phyloP scores from a whole-genome alignment of 768 basidiomycete species.

The Trametes cingulata region DNA sequence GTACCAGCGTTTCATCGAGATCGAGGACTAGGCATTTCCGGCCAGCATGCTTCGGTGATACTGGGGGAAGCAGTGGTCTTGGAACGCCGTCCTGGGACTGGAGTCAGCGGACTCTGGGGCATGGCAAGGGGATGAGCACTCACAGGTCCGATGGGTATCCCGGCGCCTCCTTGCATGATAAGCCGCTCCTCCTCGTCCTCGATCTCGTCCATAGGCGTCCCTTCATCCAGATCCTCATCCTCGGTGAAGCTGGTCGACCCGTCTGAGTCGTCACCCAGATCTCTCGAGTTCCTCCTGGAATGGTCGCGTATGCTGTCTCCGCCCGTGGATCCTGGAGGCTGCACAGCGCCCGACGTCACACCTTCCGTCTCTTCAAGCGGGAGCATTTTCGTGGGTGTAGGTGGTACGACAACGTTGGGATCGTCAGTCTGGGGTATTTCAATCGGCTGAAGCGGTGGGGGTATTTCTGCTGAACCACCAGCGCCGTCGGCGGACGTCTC shows the following conservation, averaged over 20 bases:
- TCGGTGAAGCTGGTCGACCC: slow-evolving; percentile 58
- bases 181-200: slow-evolving; percentile 92
- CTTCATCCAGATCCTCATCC: slow-evolving; percentile 63
- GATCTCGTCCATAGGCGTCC: slow-evolving; percentile 51
- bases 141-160: slow-evolving; percentile 92
- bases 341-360: slow-evolving; percentile 88
- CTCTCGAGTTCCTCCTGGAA: slow-evolving; percentile 40
- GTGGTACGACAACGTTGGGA: slow-evolving; percentile 44
- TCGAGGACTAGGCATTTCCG: slow-evolving; percentile 96
- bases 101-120: neutral
- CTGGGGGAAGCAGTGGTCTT: slow-evolving; percentile 83
- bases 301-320: slow-evolving; percentile 33
- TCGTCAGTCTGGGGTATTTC: slow-evolving; percentile 33
- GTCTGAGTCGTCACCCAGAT: slow-evolving; percentile 54
- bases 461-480: slow-evolving; percentile 10
- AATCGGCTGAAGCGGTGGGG: slow-evolving; percentile 29
- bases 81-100: slow-evolving; percentile 75
- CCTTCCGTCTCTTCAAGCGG: slow-evolving; percentile 82
- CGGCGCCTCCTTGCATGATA: slow-evolving; percentile 89
- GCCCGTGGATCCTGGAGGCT: slow-evolving; percentile 83
- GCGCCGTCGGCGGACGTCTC: slow-evolving; percentile 14
- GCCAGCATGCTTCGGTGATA: slow-evolving; percentile 77
- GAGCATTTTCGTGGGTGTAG: slow-evolving; percentile 48
- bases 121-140: slow-evolving; percentile 34
- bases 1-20: slow-evolving; percentile 95